Evolutionary conservation across 1,284 basidiomycete species (phyloP), one percentile per base, ranked within the genome.

Genomic region (Xerocomus nothofagi): DNA sequence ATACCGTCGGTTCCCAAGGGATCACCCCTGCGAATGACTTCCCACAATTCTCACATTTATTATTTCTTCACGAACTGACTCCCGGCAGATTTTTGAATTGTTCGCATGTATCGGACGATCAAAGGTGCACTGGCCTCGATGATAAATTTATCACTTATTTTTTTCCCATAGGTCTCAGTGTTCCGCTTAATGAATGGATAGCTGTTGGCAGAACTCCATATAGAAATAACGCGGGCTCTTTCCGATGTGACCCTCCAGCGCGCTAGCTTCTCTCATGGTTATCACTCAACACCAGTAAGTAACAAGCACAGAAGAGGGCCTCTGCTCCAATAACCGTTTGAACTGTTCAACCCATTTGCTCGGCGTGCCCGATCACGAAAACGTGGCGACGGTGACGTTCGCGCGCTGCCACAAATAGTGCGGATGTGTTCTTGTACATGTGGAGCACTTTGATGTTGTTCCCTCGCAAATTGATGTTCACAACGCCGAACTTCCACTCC

Each of bases 341-440:
- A 8, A 43, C 34, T 23, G 10, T 23, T 36, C 32, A 21, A 39
- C n/a, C 41, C 23, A 8, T 58, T 52, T 31, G 20, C 32, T 24
- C 39, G 31, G 42, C n/a, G 11, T 30, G 23, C 38, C 31, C 47
- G 31, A 11, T 3, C 30, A 14, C 21, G n/a, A 15, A 18, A 30
- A 31, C 15, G 31, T 42, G 33, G 15, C 17, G 39, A 18, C 24
- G 34, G 31, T 15, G 34, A 39, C 30, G 24, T 54, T 54, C 57
- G 39, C 50, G 47, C 57, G 47, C 43, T 50, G 34, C 30, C 32
- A 50, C 39, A 49, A 34, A 49, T 41, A 50, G 10, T 34, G 18
- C 30, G 29, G 30, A 30, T 36, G 24, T 32, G 39, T 32, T 9
- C 18, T 26, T 17, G 33, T 39, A 20, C 49, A 57, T 49, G 50